Evolutionary conservation across 257 asterid genomes (phyloP), one percentile per base, ranked within the genome.

Genomic region (Solanum piurae): DNA sequence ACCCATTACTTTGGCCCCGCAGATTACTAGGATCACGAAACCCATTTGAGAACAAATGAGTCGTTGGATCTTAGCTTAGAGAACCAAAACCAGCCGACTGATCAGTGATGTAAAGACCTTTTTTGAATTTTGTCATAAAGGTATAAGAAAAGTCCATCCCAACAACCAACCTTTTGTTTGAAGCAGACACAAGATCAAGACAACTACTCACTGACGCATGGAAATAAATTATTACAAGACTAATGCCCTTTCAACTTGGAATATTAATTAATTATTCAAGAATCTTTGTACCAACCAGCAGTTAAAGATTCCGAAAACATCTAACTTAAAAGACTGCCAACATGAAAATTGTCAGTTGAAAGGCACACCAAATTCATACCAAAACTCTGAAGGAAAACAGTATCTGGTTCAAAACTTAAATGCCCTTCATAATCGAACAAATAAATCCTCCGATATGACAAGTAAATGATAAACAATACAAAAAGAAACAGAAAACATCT

Each of bases 401-500:
- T 83, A 83, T 74, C 10, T 44, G 73, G 86, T 82, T 85, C 20
- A 80, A 9, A 80, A 49, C 42, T 18, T 10, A 18, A 80, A 18
- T 46, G 6, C 20, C 85, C 18, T 80, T 29, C 27, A 80, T 80
- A 80, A 80, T 29, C 40, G 2, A 46, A 29, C 69, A 80, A 49
- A 49, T 82, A 82, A 80, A 82, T 82, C 89, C 60, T 89, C 66
- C n/a, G 42, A 87, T 68, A 62, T 27, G 84, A 44, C 64, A 84
- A 36, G 83, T 83, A 87, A 85, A 64, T 84, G 83, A 86, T 88
- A 84, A 85, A 72, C 89, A 89, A 88, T 91, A 89, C 91, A 92
- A 90, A 83, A 83, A 77, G 83, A 89, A 90, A 88, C 86, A 88
- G 85, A 87, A 84, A 58, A 89, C 84, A 85, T 90, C 93, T 83